Conservation (phyloP, 1,139 yeast genomes). For the Meyerozyma carpophila region DNA sequence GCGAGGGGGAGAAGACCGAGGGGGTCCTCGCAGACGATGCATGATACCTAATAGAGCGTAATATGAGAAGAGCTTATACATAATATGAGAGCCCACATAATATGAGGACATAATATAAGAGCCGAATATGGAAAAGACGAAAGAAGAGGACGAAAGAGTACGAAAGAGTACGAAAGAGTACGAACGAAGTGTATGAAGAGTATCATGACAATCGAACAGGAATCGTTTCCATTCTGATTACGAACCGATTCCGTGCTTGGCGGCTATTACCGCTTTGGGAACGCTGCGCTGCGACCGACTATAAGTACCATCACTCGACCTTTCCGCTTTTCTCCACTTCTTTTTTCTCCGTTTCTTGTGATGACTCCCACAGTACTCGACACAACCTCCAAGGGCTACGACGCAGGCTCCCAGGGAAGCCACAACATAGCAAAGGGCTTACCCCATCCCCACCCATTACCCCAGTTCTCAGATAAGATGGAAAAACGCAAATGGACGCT, state of each 20-base stretch:
- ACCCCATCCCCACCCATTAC: constrained; percentile 44
- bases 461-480: constrained; percentile 44
- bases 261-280: too few species aligned
- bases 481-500: constrained; percentile 58
- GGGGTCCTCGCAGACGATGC: neutral
- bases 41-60: neutral
- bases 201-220: too few species aligned
- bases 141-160: too few species aligned
- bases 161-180: too few species aligned
- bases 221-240: too few species aligned
- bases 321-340: too few species aligned
- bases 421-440: constrained; percentile 46
- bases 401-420: neutral
- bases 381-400: neutral
- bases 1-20: neutral
- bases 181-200: too few species aligned
- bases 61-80: neutral
- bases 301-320: neutral
- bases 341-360: neutral
- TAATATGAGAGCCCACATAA: neutral
- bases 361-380: neutral
- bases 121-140: too few species aligned
- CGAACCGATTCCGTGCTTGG: too few species aligned
- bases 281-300: neutral
- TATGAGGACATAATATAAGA: too few species aligned